These are phyloP conservation scores for Iris pallida DNA, from an alignment of 116 monocot genomes.

Conservation along the genomic window DNA sequence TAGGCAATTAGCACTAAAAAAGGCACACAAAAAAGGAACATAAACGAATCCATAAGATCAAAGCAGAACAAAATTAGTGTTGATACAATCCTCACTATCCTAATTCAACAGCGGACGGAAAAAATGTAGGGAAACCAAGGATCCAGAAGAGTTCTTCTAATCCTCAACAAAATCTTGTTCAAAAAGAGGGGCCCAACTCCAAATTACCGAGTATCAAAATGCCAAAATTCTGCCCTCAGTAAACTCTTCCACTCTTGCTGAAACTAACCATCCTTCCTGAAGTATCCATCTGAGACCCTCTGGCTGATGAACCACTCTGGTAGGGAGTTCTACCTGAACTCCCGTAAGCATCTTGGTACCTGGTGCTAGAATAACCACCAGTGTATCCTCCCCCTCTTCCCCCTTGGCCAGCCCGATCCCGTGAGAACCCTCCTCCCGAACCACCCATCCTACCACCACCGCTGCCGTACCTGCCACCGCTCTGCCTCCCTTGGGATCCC, in stretches of 20 bases:
- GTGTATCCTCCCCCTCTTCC: slow-evolving; percentile 6
- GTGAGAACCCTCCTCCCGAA: slow-evolving; percentile 11
- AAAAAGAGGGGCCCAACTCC: too few species aligned
- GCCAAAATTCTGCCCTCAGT: too few species aligned
- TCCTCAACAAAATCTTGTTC: too few species aligned
- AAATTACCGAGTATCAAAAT: too few species aligned
- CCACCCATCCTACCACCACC: slow-evolving; percentile 16
- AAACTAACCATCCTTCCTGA: slow-evolving; percentile 68
- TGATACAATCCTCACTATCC: too few species aligned
- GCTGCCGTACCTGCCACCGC: slow-evolving; percentile 28
- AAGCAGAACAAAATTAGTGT: too few species aligned
- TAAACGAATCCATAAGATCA: too few species aligned
- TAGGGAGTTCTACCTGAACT: slow-evolving; percentile 11
- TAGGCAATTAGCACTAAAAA: too few species aligned
- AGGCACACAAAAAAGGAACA: too few species aligned
- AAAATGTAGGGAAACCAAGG: too few species aligned
- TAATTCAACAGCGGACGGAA: too few species aligned
- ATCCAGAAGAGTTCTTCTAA: too few species aligned
- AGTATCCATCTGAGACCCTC: slow-evolving; percentile 38
- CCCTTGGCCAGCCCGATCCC: slow-evolving; percentile 20
- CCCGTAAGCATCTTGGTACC: slow-evolving; percentile 42
- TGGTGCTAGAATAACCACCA: slow-evolving; percentile 20
- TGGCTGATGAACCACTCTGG: slow-evolving; percentile 21
- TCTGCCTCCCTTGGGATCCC: slow-evolving; percentile 13
- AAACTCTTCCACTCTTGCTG: slow-evolving; percentile 52